Percentiles rank a stretch among this genome's conserved stretches.
These are phyloP conservation scores for Alloascoidea hylecoeti DNA, from an alignment of 805 yeast genomes.

Conservation along the genomic window DNA sequence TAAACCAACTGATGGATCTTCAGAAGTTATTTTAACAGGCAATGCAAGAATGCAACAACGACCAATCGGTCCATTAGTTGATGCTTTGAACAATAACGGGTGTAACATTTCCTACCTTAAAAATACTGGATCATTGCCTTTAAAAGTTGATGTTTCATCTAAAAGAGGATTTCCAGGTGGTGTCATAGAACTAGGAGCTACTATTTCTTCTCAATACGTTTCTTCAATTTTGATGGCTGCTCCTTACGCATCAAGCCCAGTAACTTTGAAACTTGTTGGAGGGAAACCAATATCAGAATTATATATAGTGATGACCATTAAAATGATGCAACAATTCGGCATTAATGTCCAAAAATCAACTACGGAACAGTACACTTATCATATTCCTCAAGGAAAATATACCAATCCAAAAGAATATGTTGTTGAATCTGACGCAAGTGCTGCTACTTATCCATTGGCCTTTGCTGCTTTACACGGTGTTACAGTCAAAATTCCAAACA, in stretches of 20 bases:
- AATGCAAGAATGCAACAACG: slow-evolving; percentile 95
- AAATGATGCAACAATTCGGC: slow-evolving; percentile 90
- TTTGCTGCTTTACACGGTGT: slow-evolving; percentile 95
- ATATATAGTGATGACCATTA: slow-evolving; percentile 94
- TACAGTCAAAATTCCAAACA: slow-evolving; percentile 84
- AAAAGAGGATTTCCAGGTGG: slow-evolving; percentile 78
- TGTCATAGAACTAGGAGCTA: slow-evolving; percentile 83
- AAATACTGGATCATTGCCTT: slow-evolving; percentile 72
- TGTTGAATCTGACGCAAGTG: slow-evolving; percentile 92
- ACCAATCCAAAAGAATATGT: slow-evolving; percentile 73
- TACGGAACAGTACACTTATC: slow-evolving; percentile 72
- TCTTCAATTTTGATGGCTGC: slow-evolving; percentile 96
- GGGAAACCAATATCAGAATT: slow-evolving; percentile 95
- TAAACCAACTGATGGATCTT: slow-evolving; percentile 21
- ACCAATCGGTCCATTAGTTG: slow-evolving; percentile 93
- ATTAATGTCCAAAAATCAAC: slow-evolving; percentile 54
- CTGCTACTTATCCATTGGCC: slow-evolving; percentile 96
- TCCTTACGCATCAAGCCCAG: slow-evolving; percentile 84
- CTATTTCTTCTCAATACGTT: slow-evolving; percentile 94
- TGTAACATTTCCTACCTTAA: slow-evolving; percentile 59
- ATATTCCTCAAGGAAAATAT: slow-evolving; percentile 77
- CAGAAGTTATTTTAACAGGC: slow-evolving; percentile 66
- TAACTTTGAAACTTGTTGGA: slow-evolving; percentile 78
- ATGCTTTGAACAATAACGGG: slow-evolving; percentile 76
- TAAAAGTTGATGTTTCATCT: slow-evolving; percentile 53